Percentiles rank a stretch among this genome's conserved stretches.
phyloP scores from a whole-genome alignment of 2,329 filamentous ascomycete genomes.

The Sporothrix mexicana region DNA sequence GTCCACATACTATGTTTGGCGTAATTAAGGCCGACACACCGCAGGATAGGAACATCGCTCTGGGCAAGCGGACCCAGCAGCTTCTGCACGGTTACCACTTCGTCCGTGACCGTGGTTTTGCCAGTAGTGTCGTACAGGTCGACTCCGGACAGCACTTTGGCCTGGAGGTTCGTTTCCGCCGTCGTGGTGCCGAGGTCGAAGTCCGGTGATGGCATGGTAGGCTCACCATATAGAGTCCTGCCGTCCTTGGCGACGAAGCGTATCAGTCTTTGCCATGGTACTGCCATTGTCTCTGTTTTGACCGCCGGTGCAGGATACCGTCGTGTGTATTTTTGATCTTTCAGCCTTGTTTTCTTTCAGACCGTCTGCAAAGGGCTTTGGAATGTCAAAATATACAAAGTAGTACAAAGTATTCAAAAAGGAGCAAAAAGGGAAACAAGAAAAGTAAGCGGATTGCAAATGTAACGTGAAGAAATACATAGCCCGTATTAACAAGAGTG shows the following conservation, averaged over 20 bases:
- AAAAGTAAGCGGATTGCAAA: no score
- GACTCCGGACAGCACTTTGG: not conserved
- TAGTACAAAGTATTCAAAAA: no score
- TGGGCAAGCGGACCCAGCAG: constrained; percentile 58
- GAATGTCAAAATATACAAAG: no score
- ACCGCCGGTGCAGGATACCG: not conserved
- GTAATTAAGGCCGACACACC: constrained; percentile 67
- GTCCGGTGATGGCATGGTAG: not conserved
- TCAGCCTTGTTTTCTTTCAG: not conserved
- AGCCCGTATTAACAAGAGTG: no score
- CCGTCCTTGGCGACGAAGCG: constrained; percentile 16
- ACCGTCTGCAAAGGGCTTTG: no score
- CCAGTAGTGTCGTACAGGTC: not conserved
- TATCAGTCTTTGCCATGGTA: constrained; percentile 21
- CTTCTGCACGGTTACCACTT: constrained; percentile 42
- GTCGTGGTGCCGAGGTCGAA: constrained; percentile 15
- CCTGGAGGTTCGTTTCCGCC: not conserved
- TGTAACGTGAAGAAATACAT: no score
- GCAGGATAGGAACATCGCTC: constrained; percentile 60
- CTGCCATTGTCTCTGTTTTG: not conserved
- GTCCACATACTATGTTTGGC: constrained; percentile 54
- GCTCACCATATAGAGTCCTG: constrained; percentile 8
- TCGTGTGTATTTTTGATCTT: not conserved
- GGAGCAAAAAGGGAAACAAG: no score
- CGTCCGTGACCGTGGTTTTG: not conserved